A percentile compares a stretch with the other conserved stretches of the same genome.
Evolutionary conservation across 129 eudicot genomes (phyloP).

Genomic region (Chrysanthemum lavandulifolium): DNA sequence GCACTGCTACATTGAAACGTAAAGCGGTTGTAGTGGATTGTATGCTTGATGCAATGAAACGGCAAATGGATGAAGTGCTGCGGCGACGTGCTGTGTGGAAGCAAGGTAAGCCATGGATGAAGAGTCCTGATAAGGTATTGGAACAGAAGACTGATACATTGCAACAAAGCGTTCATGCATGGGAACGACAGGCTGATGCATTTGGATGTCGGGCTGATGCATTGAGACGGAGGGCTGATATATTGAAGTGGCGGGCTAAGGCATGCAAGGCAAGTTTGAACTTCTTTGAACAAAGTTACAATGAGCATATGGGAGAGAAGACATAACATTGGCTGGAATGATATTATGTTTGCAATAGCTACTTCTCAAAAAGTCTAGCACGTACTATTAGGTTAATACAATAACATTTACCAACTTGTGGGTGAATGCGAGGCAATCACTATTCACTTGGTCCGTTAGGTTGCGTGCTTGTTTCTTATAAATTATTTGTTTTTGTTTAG

Average conservation of each 20-base stretch:
- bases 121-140: not conserved
- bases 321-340: no score
- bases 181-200: not conserved
- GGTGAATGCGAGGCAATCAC: no score
- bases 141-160: not conserved
- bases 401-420: no score
- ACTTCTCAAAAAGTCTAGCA: no score
- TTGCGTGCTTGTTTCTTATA: no score
- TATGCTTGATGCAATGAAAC: not conserved
- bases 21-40: not conserved
- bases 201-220: not conserved
- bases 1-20: not conserved
- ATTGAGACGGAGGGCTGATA: not conserved
- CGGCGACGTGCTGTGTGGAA: no score
- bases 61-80: not conserved
- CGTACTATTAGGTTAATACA: no score
- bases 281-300: not conserved
- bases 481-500: no score
- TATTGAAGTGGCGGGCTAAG: not conserved
- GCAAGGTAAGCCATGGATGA: no score
- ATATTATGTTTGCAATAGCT: no score
- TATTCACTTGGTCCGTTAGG: no score
- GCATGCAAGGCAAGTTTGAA: constrained; percentile 3
- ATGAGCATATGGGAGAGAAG: no score
- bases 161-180: not conserved